Evolutionary conservation across 805 yeast species (phyloP), one percentile per base, ranked within the genome.

Genomic region (Spathaspora gorwiae): DNA sequence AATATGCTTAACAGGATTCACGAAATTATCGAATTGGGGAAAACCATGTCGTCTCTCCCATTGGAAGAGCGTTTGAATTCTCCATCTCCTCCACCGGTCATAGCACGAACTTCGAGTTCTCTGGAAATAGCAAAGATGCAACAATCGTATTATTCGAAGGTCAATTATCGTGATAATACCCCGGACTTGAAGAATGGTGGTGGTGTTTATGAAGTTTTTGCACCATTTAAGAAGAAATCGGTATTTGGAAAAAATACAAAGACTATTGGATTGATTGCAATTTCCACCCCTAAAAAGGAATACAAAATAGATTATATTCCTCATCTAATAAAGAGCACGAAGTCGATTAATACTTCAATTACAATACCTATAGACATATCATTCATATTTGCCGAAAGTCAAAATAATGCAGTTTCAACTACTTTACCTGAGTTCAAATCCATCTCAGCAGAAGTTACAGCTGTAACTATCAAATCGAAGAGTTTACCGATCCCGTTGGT

Each of bases 401-500:
- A 14, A 35, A 47, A 47, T 7, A 47, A 41, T 13, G 34, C 37
- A 41, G 15, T 43, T 44, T 15, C 43, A n/a, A n/a, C 39, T 7
- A 40, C 53, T 2, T 47, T 54, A 4, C 66, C 66, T 1, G 67
- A 62, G 13, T 52, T 68, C 39, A 59, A 52, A 38, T 47, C 54
- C 24, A 49, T 70, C 1, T 42, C 58, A 1, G 66, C 61, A 5
- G 73, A 69, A 33, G 48, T 70, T 33, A 56, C 61, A 2, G 61
- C 60, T 2, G 47, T 63, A 35, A 63, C 71, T 0, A 47, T 65
- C 24, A 62, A 62, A 47, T 60, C 71, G 1, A 62, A 61, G 43
- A 50, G 52, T 15, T 37, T 60, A 12, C 70, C 70, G 0, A 61
- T 69, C 9, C 74, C 73, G 0, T 51, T 66, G 2, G 69, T 64